Evolutionary conservation across 2,329 filamentous ascomycete species (phyloP), one percentile per base, ranked within the genome.

Genomic region (Pseudocercospora fijiensis): DNA sequence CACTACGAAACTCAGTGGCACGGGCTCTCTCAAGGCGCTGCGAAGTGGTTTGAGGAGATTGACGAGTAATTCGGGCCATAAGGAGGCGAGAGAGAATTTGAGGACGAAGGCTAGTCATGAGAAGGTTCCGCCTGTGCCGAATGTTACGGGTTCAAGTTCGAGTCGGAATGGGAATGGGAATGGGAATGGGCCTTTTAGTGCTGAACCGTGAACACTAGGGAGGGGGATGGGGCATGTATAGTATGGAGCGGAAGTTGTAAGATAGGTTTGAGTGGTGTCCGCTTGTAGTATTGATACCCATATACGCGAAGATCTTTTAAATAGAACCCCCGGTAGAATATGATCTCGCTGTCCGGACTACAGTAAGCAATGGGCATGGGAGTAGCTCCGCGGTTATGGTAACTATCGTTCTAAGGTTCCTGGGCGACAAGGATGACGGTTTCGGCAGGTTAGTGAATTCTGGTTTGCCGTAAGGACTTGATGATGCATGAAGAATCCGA

Each of bases 21-120:
- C 59, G 8, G 61, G 66, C 2, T 24, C 86, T 8, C 70, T 74
- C 66, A 69, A 88, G 18, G 77, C 76, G 13, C 75, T 82, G 13
- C 79, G 85, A 41, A 83, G 81, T 11, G 83, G 86, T 8, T 84
- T 89, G 79, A 79, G 87, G 6, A 79, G 87, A 59, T 78, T 90
- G 60, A 89, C 88, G 2, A 86, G 87, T 9, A 84, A 85, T 45
- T 74, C 77, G 4, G 76, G 76, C n/a, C 69, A 65, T 27, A 67
- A 66, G 47, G 76, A 76, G 55, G 71, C 74, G 9, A 77, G 75
- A 57, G 79, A 81, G 26, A 73, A 75, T 11, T 69, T 77, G 10
- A 77, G 75, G 61, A 74, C 73, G 9, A 57, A 64, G 7, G 58
- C 61, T 9, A 61, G 61, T n/a, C 65, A 64, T 16, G 58, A 76